Conservation (phyloP, 2,329 filamentous ascomycete genomes). For the Cladophialophora chaetospira region DNA sequence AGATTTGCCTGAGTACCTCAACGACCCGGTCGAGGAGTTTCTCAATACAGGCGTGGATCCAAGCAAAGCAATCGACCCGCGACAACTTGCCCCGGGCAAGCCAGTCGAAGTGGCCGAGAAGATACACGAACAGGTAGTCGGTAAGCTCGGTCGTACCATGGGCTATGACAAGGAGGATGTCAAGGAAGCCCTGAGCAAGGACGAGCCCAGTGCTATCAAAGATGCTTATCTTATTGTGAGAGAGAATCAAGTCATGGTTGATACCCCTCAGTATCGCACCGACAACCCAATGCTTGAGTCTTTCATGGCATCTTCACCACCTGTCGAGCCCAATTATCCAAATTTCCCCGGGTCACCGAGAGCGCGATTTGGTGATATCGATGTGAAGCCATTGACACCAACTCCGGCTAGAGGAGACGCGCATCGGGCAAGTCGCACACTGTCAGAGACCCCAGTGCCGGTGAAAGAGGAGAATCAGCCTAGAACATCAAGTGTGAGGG, state of each 20-base stretch:
- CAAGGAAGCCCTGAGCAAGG: slow-evolving; percentile 85
- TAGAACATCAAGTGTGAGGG: slow-evolving; percentile 81
- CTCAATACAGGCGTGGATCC: slow-evolving; percentile 92
- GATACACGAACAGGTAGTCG: slow-evolving; percentile 87
- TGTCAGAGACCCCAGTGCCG: slow-evolving; percentile 30
- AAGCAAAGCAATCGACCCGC: slow-evolving; percentile 83
- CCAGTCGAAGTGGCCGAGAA: slow-evolving; percentile 80
- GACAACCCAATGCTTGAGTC: slow-evolving; percentile 49
- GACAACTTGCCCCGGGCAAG: slow-evolving; percentile 76
- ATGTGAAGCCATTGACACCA: slow-evolving; percentile 32
- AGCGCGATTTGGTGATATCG: slow-evolving; percentile 15
- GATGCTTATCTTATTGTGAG: slow-evolving; percentile 97
- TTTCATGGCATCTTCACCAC: slow-evolving; percentile 60
- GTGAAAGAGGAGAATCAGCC: slow-evolving; percentile 46
- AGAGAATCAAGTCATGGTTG: slow-evolving; percentile 88
- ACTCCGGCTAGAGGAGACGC: slow-evolving; percentile 21
- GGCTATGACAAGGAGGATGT: slow-evolving; percentile 95
- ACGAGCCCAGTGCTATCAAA: slow-evolving; percentile 97
- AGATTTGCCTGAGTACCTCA: slow-evolving; percentile 82
- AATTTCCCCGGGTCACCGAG: slow-evolving; percentile 28
- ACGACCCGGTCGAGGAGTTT: slow-evolving; percentile 87
- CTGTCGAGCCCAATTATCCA: slow-evolving; percentile 44
- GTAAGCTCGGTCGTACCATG: slow-evolving; percentile 97
- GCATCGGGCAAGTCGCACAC: slow-evolving; percentile 29
- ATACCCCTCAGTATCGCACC: slow-evolving; percentile 58